Percentiles rank a stretch among this genome's conserved stretches.
These are phyloP conservation scores for Elsinoe batatas DNA, from an alignment of 2,329 filamentous ascomycete genomes.

Conservation along the genomic window DNA sequence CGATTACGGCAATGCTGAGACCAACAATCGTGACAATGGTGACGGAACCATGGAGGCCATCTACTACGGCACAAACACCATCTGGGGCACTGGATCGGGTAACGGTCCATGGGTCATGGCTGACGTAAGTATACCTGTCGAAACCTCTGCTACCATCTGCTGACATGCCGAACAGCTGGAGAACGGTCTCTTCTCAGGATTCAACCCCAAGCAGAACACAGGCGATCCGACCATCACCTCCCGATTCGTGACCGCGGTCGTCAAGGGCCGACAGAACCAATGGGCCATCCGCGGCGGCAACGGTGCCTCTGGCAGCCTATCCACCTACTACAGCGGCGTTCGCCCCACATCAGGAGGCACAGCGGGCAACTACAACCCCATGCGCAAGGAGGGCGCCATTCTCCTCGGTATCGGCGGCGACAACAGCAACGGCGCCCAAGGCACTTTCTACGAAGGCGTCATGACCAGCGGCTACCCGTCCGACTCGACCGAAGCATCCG, in stretches of 20 bases:
- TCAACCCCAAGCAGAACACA: conserved; percentile 37
- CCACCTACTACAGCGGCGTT: conserved; percentile 49
- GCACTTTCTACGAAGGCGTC: conserved; percentile 51
- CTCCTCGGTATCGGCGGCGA: conserved; percentile 63
- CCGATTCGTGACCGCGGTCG: conserved; percentile 47
- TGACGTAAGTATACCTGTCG: conserved; percentile 30
- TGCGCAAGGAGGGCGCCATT: conserved; percentile 56
- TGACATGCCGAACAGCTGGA: conserved; percentile 35
- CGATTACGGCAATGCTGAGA: conserved; percentile 36
- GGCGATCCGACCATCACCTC: conserved; percentile 43
- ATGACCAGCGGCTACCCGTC: conserved; percentile 54
- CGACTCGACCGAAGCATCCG: conserved; percentile 45
- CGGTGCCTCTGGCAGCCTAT: conserved; percentile 43
- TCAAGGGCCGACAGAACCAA: conserved; percentile 46
- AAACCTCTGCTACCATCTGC: not conserved
- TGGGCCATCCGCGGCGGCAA: conserved; percentile 54
- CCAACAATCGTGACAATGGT: conserved; percentile 38
- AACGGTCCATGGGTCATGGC: conserved; percentile 59
- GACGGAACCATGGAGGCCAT: conserved; percentile 60
- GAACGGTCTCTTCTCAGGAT: conserved; percentile 54
- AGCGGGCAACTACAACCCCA: conserved; percentile 45
- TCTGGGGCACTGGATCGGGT: conserved; percentile 49
- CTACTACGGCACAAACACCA: conserved; percentile 49
- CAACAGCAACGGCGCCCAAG: conserved; percentile 50
- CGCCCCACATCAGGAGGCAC: conserved; percentile 34